Evolutionary conservation across 495 filamentous ascomycete species (phyloP), one percentile per base, ranked within the genome.

Genomic region (Xylaria bambusicola): DNA sequence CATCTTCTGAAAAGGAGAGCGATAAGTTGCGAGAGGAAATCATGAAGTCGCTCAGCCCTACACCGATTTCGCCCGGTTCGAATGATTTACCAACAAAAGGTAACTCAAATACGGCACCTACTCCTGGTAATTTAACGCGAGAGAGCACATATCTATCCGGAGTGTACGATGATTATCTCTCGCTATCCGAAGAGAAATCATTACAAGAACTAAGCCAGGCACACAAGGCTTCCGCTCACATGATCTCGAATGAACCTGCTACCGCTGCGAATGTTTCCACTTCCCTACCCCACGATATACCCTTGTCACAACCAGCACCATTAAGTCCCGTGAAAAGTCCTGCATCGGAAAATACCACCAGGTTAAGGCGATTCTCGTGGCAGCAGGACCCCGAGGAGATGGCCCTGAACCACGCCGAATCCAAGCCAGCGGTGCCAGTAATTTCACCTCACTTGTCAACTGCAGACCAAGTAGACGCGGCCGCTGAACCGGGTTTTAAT

Each of bases 1-100:
- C 79, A 12, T 77, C 87, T 48, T 75, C 77, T 1, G 81, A 90
- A 52, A 81, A 86, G n/a, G 89, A 95, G 62, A 93, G 82, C 63
- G 92, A 96, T 58, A 81, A 85, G 51, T 72, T 95, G 49, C 76
- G 87, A 27, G 87, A 91, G 61, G 92, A 96, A 62, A 95, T 95
- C 33, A 89, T 92, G 24, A 84, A 83, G 35, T 88, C 85, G n/a
- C 72, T 94, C 12, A 91, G 82, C 44, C 54, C 65, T 44, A 54
- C 63, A 38, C 66, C 68, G 6, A 57, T 55, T 23, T 61, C 65
- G 2, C 59, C 66, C 33, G 52, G 56, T 41, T 63, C 61, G 7
- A 61, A 50, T 17, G 40, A 24, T 18, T 42, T 65, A 10, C 23
- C 63, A 20, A 42, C 31, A 9, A 38, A 42, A n/a, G 51, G 56